Percentiles rank a stretch among this genome's conserved stretches.
phyloP scores from a whole-genome alignment of 169 alveolate genomes.

The Amoebophrya sp. region DNA sequence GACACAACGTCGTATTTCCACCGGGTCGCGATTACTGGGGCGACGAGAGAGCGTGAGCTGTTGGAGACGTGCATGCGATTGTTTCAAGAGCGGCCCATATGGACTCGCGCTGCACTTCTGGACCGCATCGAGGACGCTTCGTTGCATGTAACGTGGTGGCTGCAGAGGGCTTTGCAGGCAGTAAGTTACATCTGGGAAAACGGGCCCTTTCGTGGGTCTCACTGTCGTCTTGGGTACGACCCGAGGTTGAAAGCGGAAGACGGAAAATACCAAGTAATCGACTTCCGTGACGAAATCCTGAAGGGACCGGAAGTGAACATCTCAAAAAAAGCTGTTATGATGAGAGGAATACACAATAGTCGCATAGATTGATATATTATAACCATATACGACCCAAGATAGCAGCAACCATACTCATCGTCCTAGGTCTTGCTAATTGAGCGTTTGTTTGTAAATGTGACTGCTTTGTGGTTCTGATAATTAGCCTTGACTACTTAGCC shows the following conservation, averaged over 20 bases:
- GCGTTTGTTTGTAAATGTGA: no score
- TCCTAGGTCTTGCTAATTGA: no score
- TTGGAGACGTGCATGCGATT: not conserved
- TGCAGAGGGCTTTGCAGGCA: conserved; percentile 23
- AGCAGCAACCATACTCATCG: no score
- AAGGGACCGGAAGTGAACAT: not conserved
- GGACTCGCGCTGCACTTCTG: not conserved
- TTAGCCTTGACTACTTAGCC: no score
- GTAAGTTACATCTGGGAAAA: not conserved
- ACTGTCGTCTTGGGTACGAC: not conserved
- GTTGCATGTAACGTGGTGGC: conserved; percentile 1
- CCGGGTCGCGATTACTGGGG: not conserved
- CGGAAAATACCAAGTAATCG: not conserved
- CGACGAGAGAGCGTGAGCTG: not conserved
- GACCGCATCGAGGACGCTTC: not conserved
- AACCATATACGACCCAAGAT: no score
- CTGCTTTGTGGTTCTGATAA: no score
- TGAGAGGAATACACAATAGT: no score
- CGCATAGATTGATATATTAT: no score
- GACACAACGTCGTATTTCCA: not conserved
- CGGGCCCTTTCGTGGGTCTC: not conserved
- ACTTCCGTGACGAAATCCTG: conserved; percentile 7
- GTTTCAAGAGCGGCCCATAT: not conserved
- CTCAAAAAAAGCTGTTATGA: no score
- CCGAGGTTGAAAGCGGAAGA: not conserved